Evolutionary conservation across 148 eudicot species (phyloP), one percentile per base, ranked within the genome.

Genomic region (Camellia lanceoleosa): DNA sequence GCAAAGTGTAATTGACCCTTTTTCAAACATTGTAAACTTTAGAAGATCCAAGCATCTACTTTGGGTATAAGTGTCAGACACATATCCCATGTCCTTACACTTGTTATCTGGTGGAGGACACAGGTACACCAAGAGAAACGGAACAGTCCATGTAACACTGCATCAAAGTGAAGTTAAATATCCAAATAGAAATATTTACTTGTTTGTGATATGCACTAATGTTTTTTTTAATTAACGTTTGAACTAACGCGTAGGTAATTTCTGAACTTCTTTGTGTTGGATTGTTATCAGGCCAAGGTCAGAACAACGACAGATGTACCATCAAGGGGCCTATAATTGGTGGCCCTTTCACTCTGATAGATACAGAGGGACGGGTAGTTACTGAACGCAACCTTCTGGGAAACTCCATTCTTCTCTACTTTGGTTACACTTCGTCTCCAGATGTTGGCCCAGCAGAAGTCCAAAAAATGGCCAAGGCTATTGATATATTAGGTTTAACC

Each of bases 401-500:
- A 73, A 89, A 88, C 67, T 96, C 98, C 97, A 87, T 92, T 84
- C 97, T 93, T 56, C 82, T 94, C 63, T 93, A 96, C 84, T 96
- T 93, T 80, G 98, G 99, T 78, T 96, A 96, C 84, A 96, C 99
- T 78, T 96, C 97, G 73, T 96, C 99, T 78, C 99, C 98, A 49
- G 99, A 93, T 80, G 83, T 91, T 62, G 99, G 98, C 83, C 98
- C 98, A 13, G 85, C 89, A 16, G 97, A 96, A 85, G 82, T 96
- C 73, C 90, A 86, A 67, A 96, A 96, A 84, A 83, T 94, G 93
- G 94, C 97, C 71, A 90, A 91, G 83, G 85, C 90, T 73, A 58
- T 85, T 46, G 77, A 82, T 68, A 86, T 83, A 41, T 81, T 95
- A 92, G 97, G 97, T 93, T 87, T 78, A 49, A 72, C 69, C 68